These are phyloP conservation scores for Lasiosphaeria hispida DNA, from an alignment of 495 filamentous ascomycete genomes.

Conservation along the genomic window DNA sequence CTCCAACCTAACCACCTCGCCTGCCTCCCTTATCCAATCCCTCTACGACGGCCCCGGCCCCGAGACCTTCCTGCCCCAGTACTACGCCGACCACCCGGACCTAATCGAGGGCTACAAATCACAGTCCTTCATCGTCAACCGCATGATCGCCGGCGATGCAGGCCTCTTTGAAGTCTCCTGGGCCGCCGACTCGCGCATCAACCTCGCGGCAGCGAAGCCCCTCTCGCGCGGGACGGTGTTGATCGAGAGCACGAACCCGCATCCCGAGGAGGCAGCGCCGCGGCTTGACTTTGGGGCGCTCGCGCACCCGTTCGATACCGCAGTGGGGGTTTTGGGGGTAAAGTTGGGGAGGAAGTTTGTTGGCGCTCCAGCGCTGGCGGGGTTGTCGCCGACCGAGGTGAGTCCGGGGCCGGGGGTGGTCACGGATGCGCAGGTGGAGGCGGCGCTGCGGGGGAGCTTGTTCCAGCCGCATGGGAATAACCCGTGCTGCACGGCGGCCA, in stretches of 20 bases:
- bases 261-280: constrained; percentile 19
- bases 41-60: constrained; percentile 24
- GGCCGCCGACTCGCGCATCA: constrained; percentile 29
- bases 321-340: constrained; percentile 20
- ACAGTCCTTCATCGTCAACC: constrained; percentile 30
- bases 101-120: constrained; percentile 27
- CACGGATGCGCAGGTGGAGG: constrained; percentile 19
- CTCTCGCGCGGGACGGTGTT: constrained; percentile 39
- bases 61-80: constrained; percentile 27
- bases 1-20: constrained; percentile 20
- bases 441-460: constrained; percentile 14
- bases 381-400: constrained; percentile 34
- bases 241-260: constrained; percentile 34
- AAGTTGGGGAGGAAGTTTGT: constrained; percentile 28
- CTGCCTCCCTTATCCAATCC: constrained; percentile 18
- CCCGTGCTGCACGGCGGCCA: constrained; percentile 40
- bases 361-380: constrained; percentile 31
- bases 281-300: constrained; percentile 29
- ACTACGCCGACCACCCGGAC: constrained; percentile 12
- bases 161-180: constrained; percentile 28
- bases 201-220: constrained; percentile 24
- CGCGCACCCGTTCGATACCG: constrained; percentile 31
- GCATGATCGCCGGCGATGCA: constrained; percentile 13
- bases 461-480: constrained; percentile 17
- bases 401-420: constrained; percentile 12